A percentile compares a stretch with the other conserved stretches of the same genome.
phyloP scores from a whole-genome alignment of 2,329 filamentous ascomycete genomes.

The Exophiala calicioides region DNA sequence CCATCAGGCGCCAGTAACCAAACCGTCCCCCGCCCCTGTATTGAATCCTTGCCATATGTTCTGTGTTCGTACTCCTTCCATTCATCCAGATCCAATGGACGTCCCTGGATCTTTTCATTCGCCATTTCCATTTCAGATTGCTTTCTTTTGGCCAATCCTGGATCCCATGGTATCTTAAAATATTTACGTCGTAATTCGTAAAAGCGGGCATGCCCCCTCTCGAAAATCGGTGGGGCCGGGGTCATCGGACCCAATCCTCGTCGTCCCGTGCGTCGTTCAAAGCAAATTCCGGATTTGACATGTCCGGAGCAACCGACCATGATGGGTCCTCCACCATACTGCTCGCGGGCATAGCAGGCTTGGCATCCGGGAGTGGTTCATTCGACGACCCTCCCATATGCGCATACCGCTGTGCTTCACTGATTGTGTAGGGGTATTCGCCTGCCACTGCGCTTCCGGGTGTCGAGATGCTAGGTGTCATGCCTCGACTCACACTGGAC shows the following conservation, averaged over 20 bases:
- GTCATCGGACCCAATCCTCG: constrained; percentile 31
- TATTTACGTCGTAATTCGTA: constrained; percentile 3
- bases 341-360: constrained; percentile 7
- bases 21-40: too few species aligned
- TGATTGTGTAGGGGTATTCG: constrained; percentile 29
- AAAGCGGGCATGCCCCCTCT: background rate
- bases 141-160: too few species aligned
- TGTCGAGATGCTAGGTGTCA: constrained; percentile 26
- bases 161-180: constrained; percentile 6
- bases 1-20: too few species aligned
- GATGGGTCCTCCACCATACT: constrained; percentile 27
- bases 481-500: constrained; percentile 26
- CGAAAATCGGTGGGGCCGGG: background rate
- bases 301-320: constrained; percentile 29
- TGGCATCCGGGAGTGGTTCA: constrained; percentile 2
- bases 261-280: constrained; percentile 31
- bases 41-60: too few species aligned
- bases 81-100: too few species aligned
- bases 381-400: constrained; percentile 22
- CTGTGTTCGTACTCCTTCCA: too few species aligned
- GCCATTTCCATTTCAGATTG: too few species aligned
- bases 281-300: constrained; percentile 22
- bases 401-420: constrained; percentile 30
- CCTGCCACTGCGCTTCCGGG: constrained; percentile 21
- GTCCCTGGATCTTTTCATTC: too few species aligned